These are phyloP conservation scores for Turritis glabra DNA, from an alignment of 345 rosid species.

Conservation along the genomic window DNA sequence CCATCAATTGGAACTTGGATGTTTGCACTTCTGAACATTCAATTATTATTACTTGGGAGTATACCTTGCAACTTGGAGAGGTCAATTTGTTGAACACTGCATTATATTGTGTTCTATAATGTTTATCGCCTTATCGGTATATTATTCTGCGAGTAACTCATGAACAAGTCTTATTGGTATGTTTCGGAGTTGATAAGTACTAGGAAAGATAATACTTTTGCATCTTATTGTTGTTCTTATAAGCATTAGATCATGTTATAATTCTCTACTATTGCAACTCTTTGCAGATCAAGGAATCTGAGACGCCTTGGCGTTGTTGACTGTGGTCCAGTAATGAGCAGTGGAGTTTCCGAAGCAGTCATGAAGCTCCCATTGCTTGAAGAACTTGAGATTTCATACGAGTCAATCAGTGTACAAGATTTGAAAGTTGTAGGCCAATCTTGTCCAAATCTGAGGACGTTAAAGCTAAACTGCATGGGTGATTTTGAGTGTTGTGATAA, in stretches of 20 bases:
- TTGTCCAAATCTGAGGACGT: constrained; percentile 9
- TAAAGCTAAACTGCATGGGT: constrained; percentile 27
- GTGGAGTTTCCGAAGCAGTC: constrained; percentile 37
- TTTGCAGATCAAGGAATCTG: constrained; percentile 37
- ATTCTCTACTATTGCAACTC: constrained; percentile 6
- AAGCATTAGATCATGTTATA: not conserved
- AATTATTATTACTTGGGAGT: too few species aligned
- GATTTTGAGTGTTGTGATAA: constrained; percentile 40
- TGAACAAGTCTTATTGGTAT: not conserved
- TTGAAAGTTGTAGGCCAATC: constrained; percentile 17
- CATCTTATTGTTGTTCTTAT: not conserved
- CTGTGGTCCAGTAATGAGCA: not conserved
- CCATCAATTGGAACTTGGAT: too few species aligned
- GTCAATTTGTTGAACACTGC: too few species aligned
- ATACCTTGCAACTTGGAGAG: too few species aligned
- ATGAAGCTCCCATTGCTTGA: constrained; percentile 49
- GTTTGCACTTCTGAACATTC: too few species aligned
- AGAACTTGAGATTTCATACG: constrained; percentile 49
- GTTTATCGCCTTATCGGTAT: too few species aligned
- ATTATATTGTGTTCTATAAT: too few species aligned
- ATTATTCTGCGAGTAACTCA: too few species aligned
- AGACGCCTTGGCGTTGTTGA: constrained; percentile 45
- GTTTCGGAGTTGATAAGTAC: constrained; percentile 2
- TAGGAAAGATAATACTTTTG: not conserved
- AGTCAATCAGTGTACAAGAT: not conserved